Percentiles rank a stretch among this genome's conserved stretches.
Evolutionary conservation across 2,329 filamentous ascomycete species (phyloP).

Genomic region (Stagonosporopsis vannaccii): DNA sequence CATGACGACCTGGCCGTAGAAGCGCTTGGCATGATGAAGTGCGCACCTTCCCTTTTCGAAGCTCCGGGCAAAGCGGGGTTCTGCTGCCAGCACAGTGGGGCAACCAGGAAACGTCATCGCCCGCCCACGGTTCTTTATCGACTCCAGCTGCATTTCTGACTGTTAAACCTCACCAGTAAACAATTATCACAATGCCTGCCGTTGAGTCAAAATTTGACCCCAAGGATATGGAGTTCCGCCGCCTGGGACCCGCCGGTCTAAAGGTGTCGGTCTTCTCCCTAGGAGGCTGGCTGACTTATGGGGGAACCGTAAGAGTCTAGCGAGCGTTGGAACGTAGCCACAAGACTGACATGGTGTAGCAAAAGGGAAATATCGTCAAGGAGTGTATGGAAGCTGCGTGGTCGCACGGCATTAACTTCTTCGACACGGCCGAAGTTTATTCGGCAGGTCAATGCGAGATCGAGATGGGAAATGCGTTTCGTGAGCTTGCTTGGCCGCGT

Average conservation of each 20-base stretch:
- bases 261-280: conserved; percentile 61
- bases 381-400: conserved; percentile 60
- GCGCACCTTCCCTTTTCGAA: conserved; percentile 8
- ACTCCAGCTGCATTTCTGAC: not conserved
- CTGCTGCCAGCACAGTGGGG: not conserved
- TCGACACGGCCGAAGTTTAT: conserved; percentile 62
- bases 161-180: not conserved
- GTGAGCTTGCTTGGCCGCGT: conserved; percentile 58
- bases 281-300: conserved; percentile 56
- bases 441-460: conserved; percentile 67
- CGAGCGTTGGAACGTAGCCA: not conserved
- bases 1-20: conserved; percentile 3
- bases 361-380: conserved; percentile 54
- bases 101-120: conserved; percentile 1
- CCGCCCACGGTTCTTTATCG: not conserved
- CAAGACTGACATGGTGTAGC: conserved; percentile 1
- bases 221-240: conserved; percentile 55
- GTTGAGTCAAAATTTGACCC: conserved; percentile 59
- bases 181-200: conserved; percentile 37
- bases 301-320: conserved; percentile 51
- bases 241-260: conserved; percentile 49
- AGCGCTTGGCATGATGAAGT: not conserved
- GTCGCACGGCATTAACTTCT: conserved; percentile 60
- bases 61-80: conserved; percentile 7
- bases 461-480: conserved; percentile 62